phyloP scores from a whole-genome alignment of 257 asterid species.

The Forsythia viridissima region DNA sequence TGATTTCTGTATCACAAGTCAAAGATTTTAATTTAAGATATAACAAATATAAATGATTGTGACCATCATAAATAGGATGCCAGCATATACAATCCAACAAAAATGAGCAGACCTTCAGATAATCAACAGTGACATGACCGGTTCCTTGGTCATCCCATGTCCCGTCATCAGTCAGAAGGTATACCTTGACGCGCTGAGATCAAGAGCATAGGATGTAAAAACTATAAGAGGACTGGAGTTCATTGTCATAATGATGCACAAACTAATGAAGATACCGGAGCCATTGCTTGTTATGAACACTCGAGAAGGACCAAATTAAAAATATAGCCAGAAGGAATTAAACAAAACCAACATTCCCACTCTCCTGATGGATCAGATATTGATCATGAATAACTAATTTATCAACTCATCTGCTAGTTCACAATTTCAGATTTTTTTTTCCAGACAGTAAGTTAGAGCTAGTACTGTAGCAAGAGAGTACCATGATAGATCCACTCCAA shows the following conservation, averaged over 20 bases:
- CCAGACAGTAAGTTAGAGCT: too few relatives aligned
- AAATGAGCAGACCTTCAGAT: constrained; percentile 57
- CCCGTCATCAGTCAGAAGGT: constrained; percentile 83
- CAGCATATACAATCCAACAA: not conserved
- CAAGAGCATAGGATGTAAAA: constrained; percentile 10
- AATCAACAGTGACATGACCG: constrained; percentile 89
- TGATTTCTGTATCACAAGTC: constrained; percentile 60
- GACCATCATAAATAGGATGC: constrained; percentile 5
- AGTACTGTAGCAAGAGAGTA: too few relatives aligned
- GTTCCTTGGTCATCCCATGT: constrained; percentile 99
- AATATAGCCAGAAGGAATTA: not conserved
- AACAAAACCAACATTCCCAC: not conserved
- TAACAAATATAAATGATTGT: constrained; percentile 6
- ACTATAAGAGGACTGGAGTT: not conserved
- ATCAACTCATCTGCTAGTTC: too few relatives aligned
- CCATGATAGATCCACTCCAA: too few relatives aligned
- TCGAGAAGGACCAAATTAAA: not conserved
- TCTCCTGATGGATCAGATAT: not conserved
- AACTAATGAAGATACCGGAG: not conserved
- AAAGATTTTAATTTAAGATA: constrained; percentile 18
- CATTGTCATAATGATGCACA: not conserved
- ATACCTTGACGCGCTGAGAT: constrained; percentile 93
- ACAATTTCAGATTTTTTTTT: too few relatives aligned
- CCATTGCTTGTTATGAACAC: not conserved
- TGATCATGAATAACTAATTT: not conserved